Evolutionary conservation across 306 rosid species (phyloP).

Genomic region (Malus domestica): ASM211411v1 NC_041794.1:35635501-35636000

Average conservation of each 20-base stretch:
- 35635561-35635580: slow-evolving; percentile 29
- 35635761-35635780: slow-evolving; percentile 15
- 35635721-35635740: slow-evolving; percentile 2
- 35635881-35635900: slow-evolving; percentile 8
- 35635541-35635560: slow-evolving; percentile 32
- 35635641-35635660: slow-evolving; percentile 13
- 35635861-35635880: not conserved
- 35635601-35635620: slow-evolving; percentile 11
- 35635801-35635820: slow-evolving; percentile 14
- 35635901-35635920: not conserved
- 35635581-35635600: slow-evolving; percentile 17
- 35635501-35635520: slow-evolving; percentile 40
- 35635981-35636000: slow-evolving; percentile 23
- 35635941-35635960: slow-evolving; percentile 26
- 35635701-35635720: slow-evolving; percentile 21
- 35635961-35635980: slow-evolving; percentile 22
- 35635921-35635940: not conserved
- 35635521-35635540: slow-evolving; percentile 33
- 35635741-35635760: not conserved
- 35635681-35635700: slow-evolving; percentile 8
- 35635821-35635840: slow-evolving; percentile 14
- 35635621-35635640: slow-evolving; percentile 35
- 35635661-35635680: slow-evolving; percentile 16
- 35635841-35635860: not conserved
- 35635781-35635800: slow-evolving; percentile 2